phyloP scores from a whole-genome alignment of 2,329 filamentous ascomycete genomes.

The Sclerotinia sclerotiorum region DNA sequence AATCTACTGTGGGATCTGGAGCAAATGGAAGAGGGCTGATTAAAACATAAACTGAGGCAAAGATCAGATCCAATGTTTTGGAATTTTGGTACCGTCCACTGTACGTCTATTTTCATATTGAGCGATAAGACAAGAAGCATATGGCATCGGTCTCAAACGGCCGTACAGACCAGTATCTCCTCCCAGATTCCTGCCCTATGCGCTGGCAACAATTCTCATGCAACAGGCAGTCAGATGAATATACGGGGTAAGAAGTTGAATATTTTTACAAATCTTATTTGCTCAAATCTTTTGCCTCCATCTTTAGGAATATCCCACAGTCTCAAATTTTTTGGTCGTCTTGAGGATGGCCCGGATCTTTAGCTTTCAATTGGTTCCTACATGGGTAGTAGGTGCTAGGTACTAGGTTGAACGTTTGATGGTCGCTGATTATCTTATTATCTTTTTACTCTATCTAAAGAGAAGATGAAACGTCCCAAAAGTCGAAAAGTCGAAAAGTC shows the following conservation, averaged over 20 bases:
- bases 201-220: slow-evolving; percentile 19
- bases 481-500: slow-evolving; percentile 11
- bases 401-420: slow-evolving; percentile 15
- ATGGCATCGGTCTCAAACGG: slow-evolving; percentile 9
- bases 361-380: slow-evolving; percentile 4
- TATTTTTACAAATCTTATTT: slow-evolving; percentile 18
- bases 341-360: not conserved
- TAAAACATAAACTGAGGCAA: slow-evolving; percentile 1
- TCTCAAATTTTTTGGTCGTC: slow-evolving; percentile 7
- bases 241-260: slow-evolving; percentile 2
- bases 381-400: not conserved
- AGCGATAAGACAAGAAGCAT: slow-evolving; percentile 3
- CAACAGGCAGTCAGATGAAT: slow-evolving; percentile 17
- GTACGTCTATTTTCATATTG: not conserved
- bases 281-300: not conserved
- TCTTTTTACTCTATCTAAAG: not conserved
- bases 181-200: slow-evolving; percentile 15
- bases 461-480: slow-evolving; percentile 20
- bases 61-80: not conserved
- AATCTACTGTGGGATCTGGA: not conserved
- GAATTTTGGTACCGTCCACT: not conserved
- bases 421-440: slow-evolving; percentile 12
- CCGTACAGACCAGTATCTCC: not conserved
- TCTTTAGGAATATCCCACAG: not conserved
- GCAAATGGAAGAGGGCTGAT: not conserved